phyloP scores from a whole-genome alignment of 1,284 basidiomycete species.

The Marasmius oreades region DNA sequence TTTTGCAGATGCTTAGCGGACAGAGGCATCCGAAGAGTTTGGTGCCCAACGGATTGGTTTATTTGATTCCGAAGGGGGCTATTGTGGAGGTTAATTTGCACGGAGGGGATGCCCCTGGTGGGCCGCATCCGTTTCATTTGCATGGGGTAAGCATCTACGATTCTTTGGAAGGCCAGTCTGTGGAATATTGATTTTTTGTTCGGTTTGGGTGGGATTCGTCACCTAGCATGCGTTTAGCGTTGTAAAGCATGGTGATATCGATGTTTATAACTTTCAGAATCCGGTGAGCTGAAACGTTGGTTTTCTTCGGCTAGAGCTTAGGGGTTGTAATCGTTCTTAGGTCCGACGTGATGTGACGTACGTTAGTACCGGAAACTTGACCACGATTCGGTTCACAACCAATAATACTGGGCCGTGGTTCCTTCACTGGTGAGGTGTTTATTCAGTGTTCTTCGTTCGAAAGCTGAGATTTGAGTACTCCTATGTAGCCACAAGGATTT shows the following conservation, averaged over 20 bases:
- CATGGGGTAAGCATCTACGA: slow-evolving; percentile 28
- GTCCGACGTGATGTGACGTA: slow-evolving; percentile 22
- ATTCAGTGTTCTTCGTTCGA: neutral
- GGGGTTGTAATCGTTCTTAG: neutral
- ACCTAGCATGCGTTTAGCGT: slow-evolving; percentile 41
- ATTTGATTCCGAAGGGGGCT: slow-evolving; percentile 31
- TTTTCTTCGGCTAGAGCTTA: neutral
- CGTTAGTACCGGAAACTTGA: slow-evolving; percentile 24
- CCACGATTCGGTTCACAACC: slow-evolving; percentile 29
- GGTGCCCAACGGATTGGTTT: slow-evolving; percentile 36
- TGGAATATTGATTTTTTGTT: slow-evolving; percentile 35
- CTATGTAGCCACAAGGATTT: slow-evolving; percentile 24
- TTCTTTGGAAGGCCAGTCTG: neutral
- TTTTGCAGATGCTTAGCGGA: slow-evolving; percentile 46
- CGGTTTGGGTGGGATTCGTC: too few species aligned
- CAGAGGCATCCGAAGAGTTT: slow-evolving; percentile 29
- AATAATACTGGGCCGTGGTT: slow-evolving; percentile 27
- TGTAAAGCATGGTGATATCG: slow-evolving; percentile 22
- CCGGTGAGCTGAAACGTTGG: slow-evolving; percentile 20
- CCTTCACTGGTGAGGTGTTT: slow-evolving; percentile 14
- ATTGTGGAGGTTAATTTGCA: slow-evolving; percentile 36
- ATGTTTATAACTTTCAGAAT: slow-evolving; percentile 27
- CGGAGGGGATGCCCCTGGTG: slow-evolving; percentile 24
- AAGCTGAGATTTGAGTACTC: neutral
- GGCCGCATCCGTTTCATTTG: slow-evolving; percentile 35